phyloP scores from a whole-genome alignment of 2,329 filamentous ascomycete genomes.

The Venturia aucupariae region DNA sequence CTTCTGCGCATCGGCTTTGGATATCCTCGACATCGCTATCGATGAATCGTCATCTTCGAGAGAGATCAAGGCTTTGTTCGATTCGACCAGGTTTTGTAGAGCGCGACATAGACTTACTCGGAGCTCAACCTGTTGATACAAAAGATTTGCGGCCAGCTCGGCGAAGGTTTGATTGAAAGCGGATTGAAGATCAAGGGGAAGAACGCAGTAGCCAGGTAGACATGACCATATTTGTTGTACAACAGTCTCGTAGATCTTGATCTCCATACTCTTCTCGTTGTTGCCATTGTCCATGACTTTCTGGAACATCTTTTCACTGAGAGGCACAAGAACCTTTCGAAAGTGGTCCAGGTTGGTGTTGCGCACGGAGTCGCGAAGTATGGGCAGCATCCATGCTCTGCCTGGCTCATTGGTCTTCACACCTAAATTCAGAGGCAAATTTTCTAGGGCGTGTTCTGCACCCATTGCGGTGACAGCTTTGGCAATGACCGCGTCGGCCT shows the following conservation, averaged over 20 bases:
- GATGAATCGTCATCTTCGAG: constrained; percentile 62
- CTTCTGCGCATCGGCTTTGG: constrained; percentile 62
- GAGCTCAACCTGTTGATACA: constrained; percentile 86
- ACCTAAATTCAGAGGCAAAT: constrained; percentile 77
- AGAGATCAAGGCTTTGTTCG: constrained; percentile 71
- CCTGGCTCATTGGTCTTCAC: constrained; percentile 53
- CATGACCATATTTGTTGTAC: constrained; percentile 94
- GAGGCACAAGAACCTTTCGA: constrained; percentile 71
- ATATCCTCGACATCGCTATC: constrained; percentile 67
- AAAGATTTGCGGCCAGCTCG: constrained; percentile 79
- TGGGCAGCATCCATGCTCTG: constrained; percentile 87
- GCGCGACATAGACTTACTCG: constrained; percentile 80
- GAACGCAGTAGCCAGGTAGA: constrained; percentile 87
- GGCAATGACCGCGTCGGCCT: constrained; percentile 83
- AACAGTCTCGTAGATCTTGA: constrained; percentile 95
- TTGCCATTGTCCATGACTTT: constrained; percentile 72
- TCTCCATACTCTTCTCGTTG: constrained; percentile 84
- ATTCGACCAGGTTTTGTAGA: constrained; percentile 80
- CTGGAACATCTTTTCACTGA: constrained; percentile 87
- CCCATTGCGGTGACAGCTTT: constrained; percentile 86
- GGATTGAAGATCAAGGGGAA: constrained; percentile 66
- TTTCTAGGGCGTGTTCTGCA: constrained; percentile 69
- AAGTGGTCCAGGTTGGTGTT: constrained; percentile 87
- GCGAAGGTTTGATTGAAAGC: constrained; percentile 84
- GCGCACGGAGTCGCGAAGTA: constrained; percentile 79